phyloP scores from a whole-genome alignment of 2,329 filamentous ascomycete genomes.

The Trematosphaeria pertusa region DNA sequence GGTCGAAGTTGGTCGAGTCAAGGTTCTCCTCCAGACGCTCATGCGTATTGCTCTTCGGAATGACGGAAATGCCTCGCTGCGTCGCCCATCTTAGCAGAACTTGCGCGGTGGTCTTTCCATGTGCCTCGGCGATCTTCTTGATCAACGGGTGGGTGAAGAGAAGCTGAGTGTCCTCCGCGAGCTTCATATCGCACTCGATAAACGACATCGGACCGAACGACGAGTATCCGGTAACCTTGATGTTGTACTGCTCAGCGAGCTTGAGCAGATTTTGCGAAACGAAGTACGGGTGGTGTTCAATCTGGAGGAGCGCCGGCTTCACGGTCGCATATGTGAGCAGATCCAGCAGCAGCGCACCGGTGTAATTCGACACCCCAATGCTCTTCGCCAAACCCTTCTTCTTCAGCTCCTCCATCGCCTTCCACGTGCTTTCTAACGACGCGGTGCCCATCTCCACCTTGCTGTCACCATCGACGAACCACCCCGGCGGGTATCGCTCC shows the following conservation, averaged over 20 bases:
- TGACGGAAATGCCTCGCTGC: constrained; percentile 61
- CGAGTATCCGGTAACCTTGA: constrained; percentile 46
- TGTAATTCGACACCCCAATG: constrained; percentile 48
- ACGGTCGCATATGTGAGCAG: constrained; percentile 60
- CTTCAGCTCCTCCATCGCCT: constrained; percentile 51
- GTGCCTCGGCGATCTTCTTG: constrained; percentile 69
- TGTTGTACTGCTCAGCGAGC: constrained; percentile 41
- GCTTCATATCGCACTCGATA: constrained; percentile 44
- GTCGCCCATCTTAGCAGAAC: constrained; percentile 87
- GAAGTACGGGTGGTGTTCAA: constrained; percentile 50
- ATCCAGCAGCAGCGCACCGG: constrained; percentile 55
- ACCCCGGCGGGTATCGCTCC: constrained; percentile 45
- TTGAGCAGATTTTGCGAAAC: constrained; percentile 43
- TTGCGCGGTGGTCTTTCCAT: constrained; percentile 75
- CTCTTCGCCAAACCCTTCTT: constrained; percentile 44
- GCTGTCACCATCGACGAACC: constrained; percentile 42
- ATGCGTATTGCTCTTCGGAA: constrained; percentile 45
- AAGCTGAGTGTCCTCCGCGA: constrained; percentile 39
- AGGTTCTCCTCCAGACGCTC: constrained; percentile 42
- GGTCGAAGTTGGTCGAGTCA: constrained; percentile 39
- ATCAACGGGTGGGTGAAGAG: constrained; percentile 60
- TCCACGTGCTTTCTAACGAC: constrained; percentile 46
- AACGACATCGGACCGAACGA: constrained; percentile 56
- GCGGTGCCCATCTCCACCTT: constrained; percentile 48
- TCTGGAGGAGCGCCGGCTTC: constrained; percentile 46